Evolutionary conservation across 768 basidiomycete species (phyloP).

Genomic region (Pulveroboletus sp.): DNA sequence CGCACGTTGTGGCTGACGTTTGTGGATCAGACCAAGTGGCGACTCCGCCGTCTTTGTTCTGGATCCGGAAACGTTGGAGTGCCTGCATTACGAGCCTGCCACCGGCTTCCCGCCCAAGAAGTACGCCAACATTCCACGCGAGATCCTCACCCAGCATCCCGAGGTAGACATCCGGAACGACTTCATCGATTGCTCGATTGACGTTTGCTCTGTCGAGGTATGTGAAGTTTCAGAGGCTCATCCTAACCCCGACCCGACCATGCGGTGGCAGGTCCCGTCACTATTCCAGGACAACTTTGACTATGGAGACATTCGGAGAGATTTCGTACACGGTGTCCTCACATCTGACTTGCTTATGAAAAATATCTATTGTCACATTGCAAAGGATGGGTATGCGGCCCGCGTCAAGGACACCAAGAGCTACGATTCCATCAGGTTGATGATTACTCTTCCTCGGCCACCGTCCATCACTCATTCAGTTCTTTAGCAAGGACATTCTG

Average conservation of each 20-base stretch:
- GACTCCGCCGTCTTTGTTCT: conserved; percentile 78
- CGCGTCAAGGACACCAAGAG: conserved; percentile 90
- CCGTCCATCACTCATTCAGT: background rate
- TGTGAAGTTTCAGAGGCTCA: conserved; percentile 8
- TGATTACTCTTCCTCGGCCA: background rate
- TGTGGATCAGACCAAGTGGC: conserved; percentile 50
- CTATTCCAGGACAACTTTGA: conserved; percentile 99
- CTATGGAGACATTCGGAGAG: conserved; percentile 84
- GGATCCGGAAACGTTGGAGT: conserved; percentile 70
- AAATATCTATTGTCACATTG: conserved; percentile 87
- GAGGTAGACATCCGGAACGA: conserved; percentile 87
- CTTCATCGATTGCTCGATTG: conserved; percentile 83
- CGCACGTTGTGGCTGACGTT: background rate
- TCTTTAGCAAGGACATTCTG: conserved; percentile 80
- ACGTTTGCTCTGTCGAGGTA: conserved; percentile 92
- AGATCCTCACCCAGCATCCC: conserved; percentile 62
- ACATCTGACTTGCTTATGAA: conserved; percentile 94
- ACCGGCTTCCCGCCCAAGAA: conserved; percentile 63
- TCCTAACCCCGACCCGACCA: background rate
- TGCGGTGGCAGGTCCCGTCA: conserved; percentile 71
- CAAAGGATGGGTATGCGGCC: conserved; percentile 86
- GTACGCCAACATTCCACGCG: conserved; percentile 67
- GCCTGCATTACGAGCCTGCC: conserved; percentile 80
- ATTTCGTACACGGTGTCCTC: conserved; percentile 92
- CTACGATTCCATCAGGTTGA: conserved; percentile 83